Evolutionary conservation across 768 basidiomycete genomes (phyloP).

Genomic region (Leccinum broughii): DNA sequence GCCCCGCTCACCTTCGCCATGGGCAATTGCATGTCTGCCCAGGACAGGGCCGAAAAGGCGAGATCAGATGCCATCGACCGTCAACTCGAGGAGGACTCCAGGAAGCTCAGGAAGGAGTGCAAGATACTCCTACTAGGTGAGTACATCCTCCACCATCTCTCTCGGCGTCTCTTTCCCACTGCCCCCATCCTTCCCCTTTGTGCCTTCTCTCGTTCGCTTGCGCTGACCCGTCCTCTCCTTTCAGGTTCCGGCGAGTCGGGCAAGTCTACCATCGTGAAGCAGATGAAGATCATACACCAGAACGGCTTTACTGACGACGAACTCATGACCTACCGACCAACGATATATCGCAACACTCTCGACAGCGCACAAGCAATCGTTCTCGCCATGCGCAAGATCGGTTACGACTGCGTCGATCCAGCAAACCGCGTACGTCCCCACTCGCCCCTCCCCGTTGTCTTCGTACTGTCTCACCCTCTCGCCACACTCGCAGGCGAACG

Average conservation of each 20-base stretch:
- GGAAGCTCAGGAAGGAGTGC: constrained; percentile 82
- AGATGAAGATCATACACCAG: constrained; percentile 99
- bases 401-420: constrained; percentile 70
- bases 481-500: constrained; percentile 38
- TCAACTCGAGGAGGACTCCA: constrained; percentile 82
- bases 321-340: constrained; percentile 70
- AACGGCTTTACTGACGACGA: constrained; percentile 83
- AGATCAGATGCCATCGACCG: constrained; percentile 78
- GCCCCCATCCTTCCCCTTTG: not conserved
- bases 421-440: constrained; percentile 50
- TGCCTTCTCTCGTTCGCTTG: not conserved
- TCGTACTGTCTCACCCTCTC: constrained; percentile 2
- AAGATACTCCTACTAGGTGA: constrained; percentile 90
- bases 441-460: rapidly evolving
- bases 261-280: constrained; percentile 95
- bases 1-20: constrained; percentile 33
- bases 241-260: constrained; percentile 93
- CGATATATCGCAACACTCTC: constrained; percentile 83
- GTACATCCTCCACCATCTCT: constrained; percentile 30
- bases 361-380: constrained; percentile 88
- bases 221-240: not conserved
- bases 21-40: constrained; percentile 66
- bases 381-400: constrained; percentile 82
- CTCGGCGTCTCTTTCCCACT: constrained; percentile 13
- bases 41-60: constrained; percentile 58